A percentile compares a stretch with the other conserved stretches of the same genome.
These are phyloP conservation scores for Caloboletus firmus DNA, from an alignment of 1,284 basidiomycete genomes.

Conservation along the genomic window DNA sequence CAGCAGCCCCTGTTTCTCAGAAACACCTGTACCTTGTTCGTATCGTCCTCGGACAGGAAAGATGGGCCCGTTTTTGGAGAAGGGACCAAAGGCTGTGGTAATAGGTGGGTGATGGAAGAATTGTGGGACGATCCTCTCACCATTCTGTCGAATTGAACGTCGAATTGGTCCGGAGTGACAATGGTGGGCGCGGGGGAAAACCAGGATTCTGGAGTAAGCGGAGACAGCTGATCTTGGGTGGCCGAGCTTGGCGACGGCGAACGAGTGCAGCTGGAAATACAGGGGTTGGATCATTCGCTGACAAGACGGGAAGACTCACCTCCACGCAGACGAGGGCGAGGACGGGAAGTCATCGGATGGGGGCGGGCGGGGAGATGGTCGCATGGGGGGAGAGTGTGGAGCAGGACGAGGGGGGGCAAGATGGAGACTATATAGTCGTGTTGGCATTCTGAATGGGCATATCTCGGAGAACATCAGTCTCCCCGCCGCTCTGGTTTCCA, in stretches of 20 bases:
- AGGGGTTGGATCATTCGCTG: background rate
- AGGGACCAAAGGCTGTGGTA: background rate
- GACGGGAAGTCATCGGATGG: constrained; percentile 10
- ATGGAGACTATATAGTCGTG: constrained; percentile 8
- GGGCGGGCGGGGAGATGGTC: background rate
- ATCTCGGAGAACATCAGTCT: constrained; percentile 8
- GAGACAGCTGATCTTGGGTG: constrained; percentile 13
- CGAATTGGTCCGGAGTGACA: constrained; percentile 18
- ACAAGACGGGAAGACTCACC: constrained; percentile 19
- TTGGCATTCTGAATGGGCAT: constrained; percentile 11
- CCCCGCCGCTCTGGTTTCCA: constrained; percentile 8
- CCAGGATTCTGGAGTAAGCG: constrained; percentile 23
- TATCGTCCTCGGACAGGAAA: constrained; percentile 18
- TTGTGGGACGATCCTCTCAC: background rate
- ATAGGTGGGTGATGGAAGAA: background rate
- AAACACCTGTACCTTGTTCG: constrained; percentile 12
- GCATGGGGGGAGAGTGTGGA: constrained; percentile 6
- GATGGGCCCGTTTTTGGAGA: background rate
- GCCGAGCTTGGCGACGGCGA: constrained; percentile 19
- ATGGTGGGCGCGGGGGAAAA: constrained; percentile 12
- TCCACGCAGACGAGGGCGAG: constrained; percentile 26
- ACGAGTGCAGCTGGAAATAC: constrained; percentile 11
- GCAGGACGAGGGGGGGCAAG: background rate
- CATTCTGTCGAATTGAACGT: constrained; percentile 11
- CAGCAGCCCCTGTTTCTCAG: constrained; percentile 13